Base-by-base conservation (phyloP, 768 basidiomycete genomes). In the Psilocybe cubensis region DNA sequence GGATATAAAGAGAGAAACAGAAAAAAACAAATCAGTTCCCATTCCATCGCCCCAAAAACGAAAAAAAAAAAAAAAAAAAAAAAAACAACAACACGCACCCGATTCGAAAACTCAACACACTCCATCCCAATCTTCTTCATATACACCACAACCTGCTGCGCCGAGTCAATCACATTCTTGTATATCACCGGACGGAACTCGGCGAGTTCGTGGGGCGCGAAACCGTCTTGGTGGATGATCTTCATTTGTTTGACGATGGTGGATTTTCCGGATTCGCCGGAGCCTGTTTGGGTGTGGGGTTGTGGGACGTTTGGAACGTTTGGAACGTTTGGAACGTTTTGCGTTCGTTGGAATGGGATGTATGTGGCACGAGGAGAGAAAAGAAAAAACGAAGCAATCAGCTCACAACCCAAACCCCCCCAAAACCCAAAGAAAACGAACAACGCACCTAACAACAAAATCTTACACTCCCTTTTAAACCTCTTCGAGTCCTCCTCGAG, bases 181-280 rank as follows among this genome's bases (percentile, higher is more conserved):
- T 89, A 94, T 46, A 98, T 87, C 27, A 88, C 87, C 0, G 87
- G 83, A 18, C 89, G 80, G 76, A 85, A 96, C 3, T 84, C 80
- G 58, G 87, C 78, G 24, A 94, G 84, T 70, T 97, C 94, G 0
- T 89, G 83, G 7, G 74, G 72, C 2, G 87, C 84, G 74, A 94
- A 98, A 11, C 96, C 96, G 59, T 88, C 86, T 71, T 96, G 92
- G 71, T 98, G 92, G 47, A 98, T 95, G 56, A 98, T 96, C 81
- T 96, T 97, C 95, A 98, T 97, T 73, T 98, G 96, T 70, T 98
- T 98, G 31, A 97, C 94, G 62, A 98, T 94, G 0, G 96, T 98
- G 3, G 86, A 88, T 75, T 98, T 98, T 5, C 96, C 96, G 0
- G 91, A 92, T 77, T 96, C 94, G 65, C 96, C 94, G 12, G 94